Evolutionary conservation across 2,329 filamentous ascomycete species (phyloP), one percentile per base, ranked within the genome.

Genomic region (Botrytis hyacinthi): DNA sequence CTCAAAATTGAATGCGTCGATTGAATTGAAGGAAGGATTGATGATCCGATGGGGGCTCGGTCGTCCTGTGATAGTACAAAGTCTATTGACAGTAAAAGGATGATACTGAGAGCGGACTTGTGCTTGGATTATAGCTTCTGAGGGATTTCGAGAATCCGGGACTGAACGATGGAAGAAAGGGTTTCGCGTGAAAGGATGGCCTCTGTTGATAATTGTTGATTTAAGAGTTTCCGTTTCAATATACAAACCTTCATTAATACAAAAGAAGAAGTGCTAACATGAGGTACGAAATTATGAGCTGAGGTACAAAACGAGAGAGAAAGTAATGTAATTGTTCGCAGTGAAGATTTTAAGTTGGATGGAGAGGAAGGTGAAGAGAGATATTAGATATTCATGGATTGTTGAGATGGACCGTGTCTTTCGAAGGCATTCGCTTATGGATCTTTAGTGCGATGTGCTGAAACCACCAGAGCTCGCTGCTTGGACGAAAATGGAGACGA

Each of bases 21-120:
- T 76, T 75, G 72, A 71, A 69, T 65, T 70, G 78, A 80, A 78
- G 75, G 75, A 74, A 73, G 76, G 75, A 68, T 48, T 73, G 73
- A 73, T 76, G 73, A 74, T 72, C 78, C 78, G 78, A 80, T 77
- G 74, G 68, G 75, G 77, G 75, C 76, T 79, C 71, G 76, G 77
- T 79, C 76, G 75, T 75, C 79, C 77, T 77, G 78, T 80, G 78
- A 76, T 29, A 74, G 75, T 71, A 77, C 74, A 73, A 70, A 66
- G 44, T 66, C 60, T 75, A 75, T 77, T 74, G 74, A 70, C n/a
- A 57, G 59, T 46, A 32, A 46, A 69, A 59, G 61, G 66, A 60
- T 59, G 59, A 59, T n/a, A 60, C 61, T 20, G 68, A 54, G 71
- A 69, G 63, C 71, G 69, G 73, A 57, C 14, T 73, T 62, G 71